phyloP scores from a whole-genome alignment of 345 rosid species.

The Rhodamnia argentea region DNA sequence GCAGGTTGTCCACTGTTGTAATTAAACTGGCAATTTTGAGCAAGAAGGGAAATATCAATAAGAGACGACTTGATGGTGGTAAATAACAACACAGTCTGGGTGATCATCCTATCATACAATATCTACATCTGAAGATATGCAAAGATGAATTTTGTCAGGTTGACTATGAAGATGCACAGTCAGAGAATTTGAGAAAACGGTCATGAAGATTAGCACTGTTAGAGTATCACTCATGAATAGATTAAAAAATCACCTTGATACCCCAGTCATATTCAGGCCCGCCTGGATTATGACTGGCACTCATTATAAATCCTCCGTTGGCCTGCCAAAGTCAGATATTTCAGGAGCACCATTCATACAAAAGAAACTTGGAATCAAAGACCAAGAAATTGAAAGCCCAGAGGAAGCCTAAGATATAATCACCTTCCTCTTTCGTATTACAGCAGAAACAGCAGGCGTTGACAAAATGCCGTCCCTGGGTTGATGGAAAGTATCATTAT shows the following conservation, averaged over 20 bases:
- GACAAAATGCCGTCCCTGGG: constrained; percentile 83
- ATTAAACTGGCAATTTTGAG: constrained; percentile 45
- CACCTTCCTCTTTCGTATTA: constrained; percentile 77
- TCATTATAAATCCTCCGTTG: constrained; percentile 94
- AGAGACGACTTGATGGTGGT: neutral
- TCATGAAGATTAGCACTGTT: neutral
- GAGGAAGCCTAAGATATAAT: neutral
- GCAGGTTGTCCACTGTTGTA: constrained; percentile 96
- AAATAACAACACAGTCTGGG: neutral
- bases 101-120: neutral
- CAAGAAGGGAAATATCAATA: neutral
- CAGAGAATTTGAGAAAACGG: neutral
- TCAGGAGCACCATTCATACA: neutral
- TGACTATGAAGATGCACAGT: neutral
- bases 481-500: constrained; percentile 2
- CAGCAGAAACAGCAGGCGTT: constrained; percentile 90
- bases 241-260: constrained; percentile 51
- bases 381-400: neutral
- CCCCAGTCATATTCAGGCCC: constrained; percentile 97
- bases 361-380: neutral
- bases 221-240: neutral
- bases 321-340: constrained; percentile 32
- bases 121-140: neutral
- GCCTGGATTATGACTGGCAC: constrained; percentile 97
- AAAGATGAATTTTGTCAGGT: neutral